Evolutionary conservation across 805 yeast species (phyloP).

Genomic region (Lipomyces sp.): DNA sequence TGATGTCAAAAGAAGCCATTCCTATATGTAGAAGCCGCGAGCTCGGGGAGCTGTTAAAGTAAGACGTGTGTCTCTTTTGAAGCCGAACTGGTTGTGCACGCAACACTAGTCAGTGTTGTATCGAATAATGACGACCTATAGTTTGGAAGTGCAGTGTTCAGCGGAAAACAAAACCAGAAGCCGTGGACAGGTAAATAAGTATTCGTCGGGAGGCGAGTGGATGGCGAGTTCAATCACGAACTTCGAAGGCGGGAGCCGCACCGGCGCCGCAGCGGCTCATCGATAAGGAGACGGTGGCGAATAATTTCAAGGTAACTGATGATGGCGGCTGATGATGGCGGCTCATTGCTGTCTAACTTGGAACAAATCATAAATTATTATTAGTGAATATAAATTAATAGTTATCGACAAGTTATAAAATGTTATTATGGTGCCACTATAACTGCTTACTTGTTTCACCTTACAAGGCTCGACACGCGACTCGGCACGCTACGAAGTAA

Average conservation of each 20-base stretch:
- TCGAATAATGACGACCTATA: background rate
- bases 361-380: no score
- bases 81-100: background rate
- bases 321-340: background rate
- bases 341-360: no score
- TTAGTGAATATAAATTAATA: no score
- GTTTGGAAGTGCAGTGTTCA: background rate
- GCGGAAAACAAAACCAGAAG: background rate
- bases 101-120: background rate
- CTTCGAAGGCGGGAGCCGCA: background rate
- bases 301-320: background rate
- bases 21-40: no score
- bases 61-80: no score
- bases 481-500: background rate
- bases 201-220: background rate
- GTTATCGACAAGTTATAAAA: background rate
- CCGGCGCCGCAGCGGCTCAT: background rate
- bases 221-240: background rate
- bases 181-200: background rate
- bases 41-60: no score
- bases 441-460: no score
- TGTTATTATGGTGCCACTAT: background rate
- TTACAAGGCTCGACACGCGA: background rate
- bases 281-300: background rate
- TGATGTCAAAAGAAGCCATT: slow-evolving; percentile 22